Conservation (phyloP, 768 basidiomycete species). For the Tubosaeta sp. region DNA sequence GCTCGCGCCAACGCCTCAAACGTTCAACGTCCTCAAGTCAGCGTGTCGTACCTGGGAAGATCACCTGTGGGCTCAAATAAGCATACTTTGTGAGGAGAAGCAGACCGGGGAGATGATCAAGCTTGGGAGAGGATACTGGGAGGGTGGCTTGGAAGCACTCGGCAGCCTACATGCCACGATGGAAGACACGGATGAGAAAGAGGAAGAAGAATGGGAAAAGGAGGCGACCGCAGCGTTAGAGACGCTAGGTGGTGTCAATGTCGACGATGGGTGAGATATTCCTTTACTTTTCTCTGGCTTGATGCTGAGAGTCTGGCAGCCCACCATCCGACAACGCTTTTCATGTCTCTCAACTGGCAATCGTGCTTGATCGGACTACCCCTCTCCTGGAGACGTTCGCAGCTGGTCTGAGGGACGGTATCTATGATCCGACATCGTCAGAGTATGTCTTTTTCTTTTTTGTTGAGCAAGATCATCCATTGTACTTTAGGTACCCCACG, state of each 20-base stretch:
- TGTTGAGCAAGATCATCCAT: neutral
- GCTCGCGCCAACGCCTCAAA: conserved; percentile 68
- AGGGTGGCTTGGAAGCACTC: conserved; percentile 49
- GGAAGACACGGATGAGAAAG: conserved; percentile 29
- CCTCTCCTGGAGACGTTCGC: conserved; percentile 68
- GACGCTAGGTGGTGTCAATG: conserved; percentile 51
- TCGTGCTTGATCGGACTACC: conserved; percentile 69
- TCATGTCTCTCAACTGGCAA: conserved; percentile 75
- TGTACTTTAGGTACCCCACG: conserved; percentile 50
- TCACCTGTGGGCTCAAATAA: conserved; percentile 88
- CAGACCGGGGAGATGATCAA: conserved; percentile 64
- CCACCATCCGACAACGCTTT: conserved; percentile 69
- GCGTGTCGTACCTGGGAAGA: conserved; percentile 93
- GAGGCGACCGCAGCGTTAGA: conserved; percentile 60
- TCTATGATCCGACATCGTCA: conserved; percentile 42
- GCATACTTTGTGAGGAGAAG: conserved; percentile 77
- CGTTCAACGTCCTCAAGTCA: conserved; percentile 59
- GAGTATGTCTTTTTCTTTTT: conserved; percentile 46
- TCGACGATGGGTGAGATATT: conserved; percentile 57
- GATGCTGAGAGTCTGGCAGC: conserved; percentile 29
- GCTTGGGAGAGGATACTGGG: conserved; percentile 78
- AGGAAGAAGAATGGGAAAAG: conserved; percentile 59
- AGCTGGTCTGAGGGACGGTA: conserved; percentile 47
- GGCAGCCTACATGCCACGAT: conserved; percentile 33
- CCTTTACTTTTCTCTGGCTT: neutral